Evolutionary conservation across 2,329 filamentous ascomycete species (phyloP), one percentile per base, ranked within the genome.

Genomic region (Sarocladiaceae sp.): DNA sequence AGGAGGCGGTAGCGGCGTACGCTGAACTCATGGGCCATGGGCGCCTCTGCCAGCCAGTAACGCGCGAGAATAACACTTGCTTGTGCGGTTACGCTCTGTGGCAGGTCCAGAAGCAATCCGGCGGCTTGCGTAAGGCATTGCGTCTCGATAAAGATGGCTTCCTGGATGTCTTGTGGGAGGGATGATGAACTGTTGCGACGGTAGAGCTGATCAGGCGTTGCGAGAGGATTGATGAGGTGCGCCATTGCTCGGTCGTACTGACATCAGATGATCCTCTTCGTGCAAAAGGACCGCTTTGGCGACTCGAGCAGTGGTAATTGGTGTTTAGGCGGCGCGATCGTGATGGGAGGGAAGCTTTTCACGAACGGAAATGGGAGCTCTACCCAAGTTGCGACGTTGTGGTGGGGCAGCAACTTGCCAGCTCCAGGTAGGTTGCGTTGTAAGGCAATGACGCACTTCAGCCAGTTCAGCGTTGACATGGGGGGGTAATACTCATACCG

Each of bases 81-180:
- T 57, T 89, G 86, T 4, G 89, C 86, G 31, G 93, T 87, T 31
- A 88, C 80, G 53, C 89, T 87, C 60, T 95, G 89, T 6, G 88
- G 86, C 31, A 97, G 73, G 39, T 87, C 80, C 3, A 98, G 74
- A 15, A 97, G 76, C 42, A 94, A 74, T 23, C 87, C 87, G 10
- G 86, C 85, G 18, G 83, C 80, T 63, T 93, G 87, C 3, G 84
- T 87, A 33, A 91, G 75, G 53, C 78, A 77, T 58, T 85, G 81
- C 27, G 83, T 82, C 44, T 82, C 74, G 60, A 82, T 84, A 54
- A 84, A 82, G 50, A 90, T 71, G 50, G 78, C 76, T 57, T 85
- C 81, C 60, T 87, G 84, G 12, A 91, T 69, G 51, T 88, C 81
- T 24, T 67, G 64, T 1, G 86, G 83, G 2, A 90, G 62, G 55